Conservation (phyloP, 78 protist species). For the Dictyostelium brefeldianum region DNA sequence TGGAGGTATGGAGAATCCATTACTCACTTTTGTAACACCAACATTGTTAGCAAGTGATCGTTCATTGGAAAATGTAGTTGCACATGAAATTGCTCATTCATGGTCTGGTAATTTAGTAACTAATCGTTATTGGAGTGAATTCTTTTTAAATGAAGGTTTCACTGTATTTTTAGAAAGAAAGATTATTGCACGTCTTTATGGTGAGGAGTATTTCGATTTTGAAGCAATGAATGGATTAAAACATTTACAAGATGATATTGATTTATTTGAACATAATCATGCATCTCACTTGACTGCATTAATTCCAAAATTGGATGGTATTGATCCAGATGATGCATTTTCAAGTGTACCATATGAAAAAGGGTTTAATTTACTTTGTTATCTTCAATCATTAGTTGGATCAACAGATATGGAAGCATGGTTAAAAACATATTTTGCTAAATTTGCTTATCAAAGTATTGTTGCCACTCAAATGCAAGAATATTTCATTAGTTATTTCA, state of each 20-base stretch:
- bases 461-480: constrained; percentile 79
- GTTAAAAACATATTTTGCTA: constrained; percentile 55
- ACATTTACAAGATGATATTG: constrained; percentile 73
- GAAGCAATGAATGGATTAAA: constrained; percentile 82
- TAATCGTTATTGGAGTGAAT: constrained; percentile 84
- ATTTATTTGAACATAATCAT: constrained; percentile 31
- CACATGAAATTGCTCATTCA: constrained; percentile 90
- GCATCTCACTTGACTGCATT: constrained; percentile 77
- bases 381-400: constrained; percentile 87
- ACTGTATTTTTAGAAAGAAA: constrained; percentile 90
- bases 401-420: constrained; percentile 59
- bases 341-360: constrained; percentile 92
- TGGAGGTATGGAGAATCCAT: constrained; percentile 95
- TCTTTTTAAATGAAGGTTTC: constrained; percentile 86
- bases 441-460: constrained; percentile 56
- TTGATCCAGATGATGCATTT: constrained; percentile 93
- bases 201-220: constrained; percentile 65
- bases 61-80: constrained; percentile 89
- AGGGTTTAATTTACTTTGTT: constrained; percentile 88
- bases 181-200: constrained; percentile 77
- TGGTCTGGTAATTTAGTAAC: constrained; percentile 92
- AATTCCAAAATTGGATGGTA: constrained; percentile 67
- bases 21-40: constrained; percentile 89
- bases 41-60: constrained; percentile 92
- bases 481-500: constrained; percentile 39